Conservation (phyloP, 73 alveolate genomes). For the Breviolum minutum region DNA sequence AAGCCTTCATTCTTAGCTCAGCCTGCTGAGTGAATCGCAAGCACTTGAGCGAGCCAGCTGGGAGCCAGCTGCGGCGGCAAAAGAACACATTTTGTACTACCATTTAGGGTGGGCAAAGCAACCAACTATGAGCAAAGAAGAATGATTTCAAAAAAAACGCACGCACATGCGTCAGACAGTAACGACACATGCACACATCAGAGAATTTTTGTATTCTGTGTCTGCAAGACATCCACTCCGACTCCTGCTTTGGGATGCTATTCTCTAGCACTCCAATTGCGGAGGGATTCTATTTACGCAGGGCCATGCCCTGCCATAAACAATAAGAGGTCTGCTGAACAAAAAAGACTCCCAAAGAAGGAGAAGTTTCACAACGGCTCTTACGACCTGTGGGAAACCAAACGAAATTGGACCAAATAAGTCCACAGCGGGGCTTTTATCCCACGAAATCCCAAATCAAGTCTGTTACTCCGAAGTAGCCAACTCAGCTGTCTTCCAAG, state of each 20-base stretch:
- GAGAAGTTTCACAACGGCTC: neutral
- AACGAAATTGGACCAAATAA: neutral
- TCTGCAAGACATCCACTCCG: neutral
- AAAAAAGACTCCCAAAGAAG: neutral
- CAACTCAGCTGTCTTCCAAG: neutral
- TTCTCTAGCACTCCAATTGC: neutral
- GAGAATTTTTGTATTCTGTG: neutral
- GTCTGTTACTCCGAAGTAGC: too few species aligned
- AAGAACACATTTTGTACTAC: neutral
- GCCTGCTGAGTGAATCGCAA: too few species aligned
- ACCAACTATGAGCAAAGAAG: too few species aligned
- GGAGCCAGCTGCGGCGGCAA: too few species aligned
- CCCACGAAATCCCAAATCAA: neutral
- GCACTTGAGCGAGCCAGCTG: too few species aligned
- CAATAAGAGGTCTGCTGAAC: neutral
- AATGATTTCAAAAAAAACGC: too few species aligned
- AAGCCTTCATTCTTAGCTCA: too few species aligned
- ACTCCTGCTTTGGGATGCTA: slow-evolving; percentile 2
- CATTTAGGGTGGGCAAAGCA: neutral
- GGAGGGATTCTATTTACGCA: neutral
- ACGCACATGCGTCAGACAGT: too few species aligned
- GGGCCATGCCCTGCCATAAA: neutral
- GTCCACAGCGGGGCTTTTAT: neutral
- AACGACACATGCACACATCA: too few species aligned
- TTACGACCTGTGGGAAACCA: neutral